Evolutionary conservation across 345 rosid genomes (phyloP).

Genomic region (Populus simonii): DNA sequence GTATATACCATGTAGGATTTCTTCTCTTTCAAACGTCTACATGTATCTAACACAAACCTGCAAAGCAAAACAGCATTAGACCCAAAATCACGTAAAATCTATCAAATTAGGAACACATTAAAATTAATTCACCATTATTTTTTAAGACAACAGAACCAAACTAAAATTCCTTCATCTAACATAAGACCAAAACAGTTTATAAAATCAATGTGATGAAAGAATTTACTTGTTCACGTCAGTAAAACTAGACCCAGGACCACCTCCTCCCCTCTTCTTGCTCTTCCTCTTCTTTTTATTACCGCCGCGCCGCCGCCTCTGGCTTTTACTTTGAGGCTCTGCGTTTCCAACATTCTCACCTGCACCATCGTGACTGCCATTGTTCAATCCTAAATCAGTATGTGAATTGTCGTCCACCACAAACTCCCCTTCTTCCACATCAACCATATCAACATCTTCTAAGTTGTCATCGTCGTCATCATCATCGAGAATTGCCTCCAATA

Average conservation of each 20-base stretch:
- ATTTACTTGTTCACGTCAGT: slow-evolving; percentile 59
- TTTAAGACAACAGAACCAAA: no score
- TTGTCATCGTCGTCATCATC: slow-evolving; percentile 43
- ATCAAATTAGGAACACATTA: background rate
- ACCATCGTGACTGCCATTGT: background rate
- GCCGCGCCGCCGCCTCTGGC: slow-evolving; percentile 39
- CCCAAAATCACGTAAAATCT: background rate
- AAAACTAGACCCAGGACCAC: slow-evolving; percentile 38
- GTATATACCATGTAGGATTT: slow-evolving; percentile 90
- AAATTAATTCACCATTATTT: no score
- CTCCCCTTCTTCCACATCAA: slow-evolving; percentile 88
- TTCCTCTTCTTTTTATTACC: slow-evolving; percentile 51
- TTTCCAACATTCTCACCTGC: slow-evolving; percentile 18
- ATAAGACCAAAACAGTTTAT: background rate
- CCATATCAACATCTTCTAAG: slow-evolving; percentile 69
- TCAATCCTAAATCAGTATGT: slow-evolving; percentile 14
- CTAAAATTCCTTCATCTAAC: background rate
- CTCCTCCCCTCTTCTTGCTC: slow-evolving; percentile 31
- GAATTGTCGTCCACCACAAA: slow-evolving; percentile 35
- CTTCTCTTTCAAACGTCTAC: slow-evolving; percentile 78
- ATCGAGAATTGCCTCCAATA: slow-evolving; percentile 49
- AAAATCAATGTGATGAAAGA: background rate
- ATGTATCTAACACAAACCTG: slow-evolving; percentile 82
- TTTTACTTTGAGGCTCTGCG: slow-evolving; percentile 33
- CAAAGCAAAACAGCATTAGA: slow-evolving; percentile 10